phyloP scores from a whole-genome alignment of 352 stramenopile genomes.

The Achlya hypogyna region DNA sequence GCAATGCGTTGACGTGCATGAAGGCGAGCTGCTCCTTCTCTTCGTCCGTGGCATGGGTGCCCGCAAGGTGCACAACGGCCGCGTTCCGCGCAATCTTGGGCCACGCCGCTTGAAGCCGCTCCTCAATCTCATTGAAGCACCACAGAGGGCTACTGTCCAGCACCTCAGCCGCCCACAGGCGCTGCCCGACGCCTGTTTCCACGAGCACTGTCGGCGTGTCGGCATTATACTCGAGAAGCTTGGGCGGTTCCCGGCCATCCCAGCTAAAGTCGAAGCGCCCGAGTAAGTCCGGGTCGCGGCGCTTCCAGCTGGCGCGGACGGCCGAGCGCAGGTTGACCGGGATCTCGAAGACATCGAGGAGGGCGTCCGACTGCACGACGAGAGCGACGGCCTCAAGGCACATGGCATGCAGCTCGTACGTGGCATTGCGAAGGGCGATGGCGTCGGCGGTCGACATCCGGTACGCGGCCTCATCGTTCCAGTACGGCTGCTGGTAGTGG shows the following conservation, averaged over 20 bases:
- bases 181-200: slow-evolving; percentile 1
- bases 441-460: background rate
- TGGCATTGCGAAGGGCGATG: background rate
- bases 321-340: background rate
- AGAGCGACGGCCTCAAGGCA: background rate
- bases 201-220: slow-evolving; percentile 1
- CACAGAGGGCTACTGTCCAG: background rate
- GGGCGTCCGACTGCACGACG: background rate
- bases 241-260: background rate
- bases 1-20: background rate
- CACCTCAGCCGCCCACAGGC: background rate
- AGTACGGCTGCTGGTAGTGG: slow-evolving; percentile 6
- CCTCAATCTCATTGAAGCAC: slow-evolving; percentile 11
- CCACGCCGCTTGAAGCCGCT: background rate
- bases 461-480: slow-evolving; percentile 8
- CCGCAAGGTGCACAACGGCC: background rate
- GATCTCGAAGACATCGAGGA: slow-evolving; percentile 10
- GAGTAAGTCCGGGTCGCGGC: background rate
- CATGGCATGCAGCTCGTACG: slow-evolving; percentile 1
- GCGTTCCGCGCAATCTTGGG: background rate
- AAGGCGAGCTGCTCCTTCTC: background rate
- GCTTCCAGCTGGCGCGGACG: background rate
- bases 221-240: slow-evolving; percentile 15
- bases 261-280: slow-evolving; percentile 12
- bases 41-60: background rate